These are phyloP conservation scores for Butyriboletus loyo DNA, from an alignment of 768 basidiomycete species.

Conservation along the genomic window DNA sequence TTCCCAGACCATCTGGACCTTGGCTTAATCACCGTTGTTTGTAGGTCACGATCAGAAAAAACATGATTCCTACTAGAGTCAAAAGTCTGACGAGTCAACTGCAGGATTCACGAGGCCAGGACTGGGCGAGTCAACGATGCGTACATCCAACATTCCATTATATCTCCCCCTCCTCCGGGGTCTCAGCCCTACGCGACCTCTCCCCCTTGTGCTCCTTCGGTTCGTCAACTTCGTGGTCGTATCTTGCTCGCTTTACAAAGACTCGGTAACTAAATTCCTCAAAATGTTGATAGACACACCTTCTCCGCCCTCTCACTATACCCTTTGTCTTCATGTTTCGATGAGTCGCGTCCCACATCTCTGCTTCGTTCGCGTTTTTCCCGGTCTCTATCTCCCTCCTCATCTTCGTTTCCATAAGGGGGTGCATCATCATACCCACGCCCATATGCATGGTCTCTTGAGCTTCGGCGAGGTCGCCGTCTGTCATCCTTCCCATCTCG, in stretches of 20 bases:
- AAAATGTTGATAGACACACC: slow-evolving; percentile 36
- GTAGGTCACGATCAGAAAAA: not conserved
- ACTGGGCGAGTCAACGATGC: not conserved
- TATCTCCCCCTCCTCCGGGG: slow-evolving; percentile 88
- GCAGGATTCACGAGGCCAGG: not conserved
- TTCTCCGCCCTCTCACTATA: slow-evolving; percentile 63
- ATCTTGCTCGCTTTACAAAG: slow-evolving; percentile 47
- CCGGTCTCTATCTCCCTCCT: slow-evolving; percentile 27
- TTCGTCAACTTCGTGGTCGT: slow-evolving; percentile 46
- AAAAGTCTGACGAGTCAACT: slow-evolving; percentile 2
- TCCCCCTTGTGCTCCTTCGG: slow-evolving; percentile 41
- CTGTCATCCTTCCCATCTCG: slow-evolving; percentile 54
- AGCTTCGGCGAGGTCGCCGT: slow-evolving; percentile 40
- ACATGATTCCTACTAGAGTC: not conserved
- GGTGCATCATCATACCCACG: slow-evolving; percentile 52
- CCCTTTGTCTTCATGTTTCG: slow-evolving; percentile 44
- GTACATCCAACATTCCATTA: slow-evolving; percentile 33
- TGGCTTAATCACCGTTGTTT: not conserved
- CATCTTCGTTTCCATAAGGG: slow-evolving; percentile 39
- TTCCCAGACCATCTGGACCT: not conserved
- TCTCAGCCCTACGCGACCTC: slow-evolving; percentile 56
- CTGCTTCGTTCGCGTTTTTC: slow-evolving; percentile 51
- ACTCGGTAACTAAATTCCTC: slow-evolving; percentile 9
- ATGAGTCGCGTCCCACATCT: slow-evolving; percentile 33
- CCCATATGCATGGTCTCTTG: slow-evolving; percentile 37